Base-by-base conservation (phyloP, 2,329 filamentous ascomycete genomes). In the Colletotrichum caudatum region DNA sequence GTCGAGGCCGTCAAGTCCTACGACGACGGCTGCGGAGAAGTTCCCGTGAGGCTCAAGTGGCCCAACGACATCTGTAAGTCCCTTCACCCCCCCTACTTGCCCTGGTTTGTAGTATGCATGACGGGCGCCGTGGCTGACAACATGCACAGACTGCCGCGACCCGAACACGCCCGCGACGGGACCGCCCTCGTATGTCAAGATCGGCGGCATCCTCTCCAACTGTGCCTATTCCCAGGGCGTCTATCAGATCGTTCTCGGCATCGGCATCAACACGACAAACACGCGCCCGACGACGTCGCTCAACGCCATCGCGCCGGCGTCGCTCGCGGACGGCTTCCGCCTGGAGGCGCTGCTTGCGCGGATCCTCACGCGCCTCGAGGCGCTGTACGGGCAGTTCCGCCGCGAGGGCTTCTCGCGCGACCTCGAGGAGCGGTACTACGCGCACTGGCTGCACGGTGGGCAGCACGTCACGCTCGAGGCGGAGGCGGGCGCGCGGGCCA, bases 11-110 rank as follows among this genome's bases (percentile, higher is more conserved):
- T 98, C 73, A 91, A 93, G 74, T 87, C 86, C 35, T 98, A 98
- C 78, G 94, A 92, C 60, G 81, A 82, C 2, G 93, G 91, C 9
- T 98, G 97, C 80, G 86, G 89, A 7, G 85, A 89, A 0, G 81
- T 98, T 5, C 93, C 93, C 0, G 87, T 99, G 51, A 94, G 93
- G 79, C 83, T 99, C 41, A 99, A 99, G 81, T 99, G 96, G 96
- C 96, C 96, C 14, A 99, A 99, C 77, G 96, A 99, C 78, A 93
- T 99, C 66, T 95, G 90, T 91, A 81, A 80, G 86, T 81, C 5
- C 23, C 41, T 44, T 16, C 16, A 16, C 1, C 35, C 12, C 4
- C 16, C 16, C 8, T 29, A 9, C 20, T 18, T 46, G 26, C 26
- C 26, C 26, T 9, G 44, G 20, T n/a, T 35, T 12, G 2, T 14